Evolutionary conservation across 208 protist genomes (phyloP).

Genomic region (Polymyxa betae): DNA sequence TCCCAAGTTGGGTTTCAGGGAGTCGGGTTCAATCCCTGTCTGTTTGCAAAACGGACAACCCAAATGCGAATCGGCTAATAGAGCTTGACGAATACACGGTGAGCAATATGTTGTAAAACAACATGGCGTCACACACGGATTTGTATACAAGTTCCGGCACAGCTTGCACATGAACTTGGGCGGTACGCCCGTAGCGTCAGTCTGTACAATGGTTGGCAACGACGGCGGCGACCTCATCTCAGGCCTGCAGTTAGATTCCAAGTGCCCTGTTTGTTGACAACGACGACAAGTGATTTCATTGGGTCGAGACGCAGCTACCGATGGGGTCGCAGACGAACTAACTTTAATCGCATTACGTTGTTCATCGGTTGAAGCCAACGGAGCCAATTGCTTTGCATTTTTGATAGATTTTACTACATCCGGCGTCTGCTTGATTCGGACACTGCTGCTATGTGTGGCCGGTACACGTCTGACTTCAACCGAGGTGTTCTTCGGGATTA

Average conservation of each 20-base stretch:
- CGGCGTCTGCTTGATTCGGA: not conserved
- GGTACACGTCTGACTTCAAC: conserved; percentile 30
- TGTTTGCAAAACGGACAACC: not conserved
- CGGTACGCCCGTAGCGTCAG: not conserved
- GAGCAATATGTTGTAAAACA: conserved; percentile 38
- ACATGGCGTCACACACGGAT: conserved; percentile 40
- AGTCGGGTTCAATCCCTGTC: not conserved
- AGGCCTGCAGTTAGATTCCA: not conserved
- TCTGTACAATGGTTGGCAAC: too few relatives aligned
- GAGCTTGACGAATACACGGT: not conserved
- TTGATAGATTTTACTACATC: conserved; percentile 27
- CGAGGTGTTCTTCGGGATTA: conserved; percentile 49
- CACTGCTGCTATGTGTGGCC: not conserved
- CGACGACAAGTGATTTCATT: not conserved
- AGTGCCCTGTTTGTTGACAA: not conserved
- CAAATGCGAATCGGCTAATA: conserved; percentile 1
- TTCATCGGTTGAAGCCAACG: not conserved
- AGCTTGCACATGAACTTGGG: conserved; percentile 23
- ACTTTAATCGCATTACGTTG: not conserved
- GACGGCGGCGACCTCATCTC: too few relatives aligned
- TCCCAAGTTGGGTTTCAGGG: not conserved
- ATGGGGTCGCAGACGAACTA: not conserved
- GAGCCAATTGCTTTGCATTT: not conserved
- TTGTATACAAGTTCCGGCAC: conserved; percentile 28
- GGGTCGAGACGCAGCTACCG: not conserved